Base-by-base conservation (phyloP, 2,329 filamentous ascomycete genomes). In the Aspergillus cejpii region DNA sequence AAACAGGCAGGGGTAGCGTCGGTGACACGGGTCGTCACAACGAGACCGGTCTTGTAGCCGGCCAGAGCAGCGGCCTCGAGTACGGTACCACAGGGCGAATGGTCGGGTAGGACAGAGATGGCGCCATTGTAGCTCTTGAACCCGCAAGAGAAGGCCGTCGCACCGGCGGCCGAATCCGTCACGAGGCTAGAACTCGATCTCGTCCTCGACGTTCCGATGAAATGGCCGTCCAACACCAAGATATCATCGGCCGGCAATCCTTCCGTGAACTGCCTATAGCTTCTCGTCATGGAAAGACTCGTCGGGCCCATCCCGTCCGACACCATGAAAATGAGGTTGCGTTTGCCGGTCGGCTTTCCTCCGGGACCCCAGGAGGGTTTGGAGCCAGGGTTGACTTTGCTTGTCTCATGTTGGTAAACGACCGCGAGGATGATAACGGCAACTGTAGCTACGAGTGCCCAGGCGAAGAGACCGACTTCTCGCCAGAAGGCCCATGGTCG, bases 241-340 rank as follows among this genome's bases (percentile, higher is more conserved):
- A 83, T 82, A 58, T 95, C 81, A 57, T 83, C 78, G 54, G 78
- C 78, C 1, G 87, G 83, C n/a, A 94, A 74, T 4, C 77, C 80
- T 29, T 86, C 77, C 43, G 83, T 76, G 55, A 84, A 79, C 67
- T 98, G 92, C 54, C 86, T 81, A 71, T 85, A 98, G 62, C 83
- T 86, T 45, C 92, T 79, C 5, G 92, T 95, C 63, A 98, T 69
- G 20, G 85, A 85, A 43, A 98, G 75, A 57, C 87, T 91, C 6
- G 92, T 87, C 6, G 92, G 92, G 0, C 92, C 92, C 92, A 98
- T 98, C 60, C 92, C 92, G 66, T 98, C 92, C 0, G 88, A 95
- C 28, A 98, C 91, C 92, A 98, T 98, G 74, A 98, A 97, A 58
- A 98, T 84, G 42, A 98, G 75, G 68, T 97, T 98, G 43, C 87